Base-by-base conservation (phyloP, 176 grass and related monocot species). In the Avena atlantica region DNA sequence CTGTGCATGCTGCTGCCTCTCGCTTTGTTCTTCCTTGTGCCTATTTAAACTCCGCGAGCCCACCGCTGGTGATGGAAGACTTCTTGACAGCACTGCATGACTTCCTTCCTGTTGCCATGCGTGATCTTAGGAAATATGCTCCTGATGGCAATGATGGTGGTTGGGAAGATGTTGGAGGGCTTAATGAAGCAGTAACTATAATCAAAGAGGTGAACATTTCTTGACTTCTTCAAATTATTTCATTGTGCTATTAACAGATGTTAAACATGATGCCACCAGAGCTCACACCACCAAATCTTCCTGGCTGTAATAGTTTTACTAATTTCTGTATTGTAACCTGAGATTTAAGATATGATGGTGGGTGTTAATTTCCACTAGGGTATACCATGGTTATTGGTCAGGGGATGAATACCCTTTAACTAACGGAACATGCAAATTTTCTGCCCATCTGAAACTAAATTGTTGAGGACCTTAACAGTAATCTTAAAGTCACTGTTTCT, bases 21-120 rank as follows among this genome's bases (percentile, higher is more conserved):
- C 93, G 90, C 57, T 89, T 93, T 93, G 89, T 95, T 83, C 85
- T 86, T 20, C 86, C 84, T 57, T 87, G 49, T 87, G 58, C 72
- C 68, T 56, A 65, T 74, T 24, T 12, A 42, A 87, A 78, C 76
- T 62, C 88, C 55, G 65, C 24, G 67, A 87, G 86, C 56, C 84
- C n/a, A 83, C 86, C 21, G 60, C 80, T 95, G 69, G 73, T 86
- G 59, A 91, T 86, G 75, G 96, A 98, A 57, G 96, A 98, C 85
- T 98, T 98, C 76, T 81, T 78, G 70, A 90, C 86, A 88, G 96
- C 93, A 42, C 95, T 95, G 93, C 92, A 95, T 74, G 88, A 91
- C 62, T 98, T 95, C 81, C 87, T 93, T 92, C 96, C 93, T 67
- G 92, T 98, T 75, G 93, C 93, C 11, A 98, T 98, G 96, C 93